Base-by-base conservation (phyloP, 805 yeast genomes). In the Geotrichum ghanense region DNA sequence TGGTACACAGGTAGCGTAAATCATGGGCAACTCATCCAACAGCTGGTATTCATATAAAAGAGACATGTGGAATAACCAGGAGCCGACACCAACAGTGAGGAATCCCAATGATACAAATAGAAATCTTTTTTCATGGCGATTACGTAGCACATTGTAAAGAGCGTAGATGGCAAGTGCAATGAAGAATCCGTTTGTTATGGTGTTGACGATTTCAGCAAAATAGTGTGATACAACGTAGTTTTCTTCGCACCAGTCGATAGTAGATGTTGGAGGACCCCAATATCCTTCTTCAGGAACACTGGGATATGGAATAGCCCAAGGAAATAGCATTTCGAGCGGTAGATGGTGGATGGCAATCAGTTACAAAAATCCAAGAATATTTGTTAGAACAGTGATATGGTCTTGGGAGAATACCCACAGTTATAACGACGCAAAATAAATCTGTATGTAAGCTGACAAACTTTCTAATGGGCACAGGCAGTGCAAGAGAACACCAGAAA, bases 191-290 rank as follows among this genome's bases (percentile, higher is more conserved):
- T 92, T 92, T 40, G 98, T 87, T 22, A 79, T 56, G 2, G 97
- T 85, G 60, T 92, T 92, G 49, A 90, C 73, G 48, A 86, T 83
- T 62, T 92, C 98, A 3, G 97, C 97, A 45, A 92, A 72, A 58
- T 84, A 92, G 10, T 74, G 75, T 10, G 90, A 75, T 1, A 89
- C 84, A 9, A 88, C 90, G 61, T 90, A 90, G 67, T 90, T 90
- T 64, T 92, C 97, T 59, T 90, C 98, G 66, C 98, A 90, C 97
- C 97, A 90, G 60, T 90, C 98, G 34, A 92, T 92, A n/a, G 97
- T 89, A 34, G 95, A 76, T 0, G 97, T 88, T 57, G 47, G 61
- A 7, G 47, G 50, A 12, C 67, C 67, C 67, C 67, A 63, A 48
- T 48, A 62, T 24, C 67, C 67, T 12, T 39, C 16, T 17, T 48